Evolutionary conservation across 495 filamentous ascomycete genomes (phyloP), one percentile per base, ranked within the genome.

Genomic region (Xylaria flabelliformis): DNA sequence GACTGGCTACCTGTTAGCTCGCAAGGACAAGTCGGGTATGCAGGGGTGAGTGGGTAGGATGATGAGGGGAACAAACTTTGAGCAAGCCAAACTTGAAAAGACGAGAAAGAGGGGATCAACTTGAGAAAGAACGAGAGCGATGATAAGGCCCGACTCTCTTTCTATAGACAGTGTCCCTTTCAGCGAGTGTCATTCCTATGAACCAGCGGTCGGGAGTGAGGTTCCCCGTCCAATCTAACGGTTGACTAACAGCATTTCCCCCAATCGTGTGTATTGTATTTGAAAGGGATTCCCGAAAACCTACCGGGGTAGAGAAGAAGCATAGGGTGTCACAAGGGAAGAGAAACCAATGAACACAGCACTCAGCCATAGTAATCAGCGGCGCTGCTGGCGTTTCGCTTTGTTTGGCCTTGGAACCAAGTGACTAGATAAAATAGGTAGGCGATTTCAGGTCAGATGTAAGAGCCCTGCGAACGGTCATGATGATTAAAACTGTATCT

Each of bases 31-130:
- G 59, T 64, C 69, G 50, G 61, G 59, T 29, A 64, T 71, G 69
- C 69, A 71, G 61, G 69, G 69, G 69, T 64, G 61, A 53, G 69
- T 71, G 69, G 69, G 56, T 71, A 71, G 53, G 69, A 46, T 48
- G 62, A 71, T 62, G 51, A 56, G 63, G 69, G 62, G 61, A 71
- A 70, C 55, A 61, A 71, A 71, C 42, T 62, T 64, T 71, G 61
- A 53, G 61, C 36, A 64, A 64, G 32, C 53, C 69, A 17, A 63
- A 4, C 56, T 34, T 70, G 13, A 39, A 62, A 53, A 29, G 13
- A 39, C 32, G 50, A 53, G 65, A 67, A 67, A n/a, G 48, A 34
- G 42, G 32, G 64, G 29, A 51, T 21, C 26, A 24, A 21, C 24
- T n/a, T 12, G 3, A 65, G 19, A 34, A 65, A n/a, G 26, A 42